These are phyloP conservation scores for Lycium ferocissimum DNA, from an alignment of 257 asterid species.

Conservation along the genomic window DNA sequence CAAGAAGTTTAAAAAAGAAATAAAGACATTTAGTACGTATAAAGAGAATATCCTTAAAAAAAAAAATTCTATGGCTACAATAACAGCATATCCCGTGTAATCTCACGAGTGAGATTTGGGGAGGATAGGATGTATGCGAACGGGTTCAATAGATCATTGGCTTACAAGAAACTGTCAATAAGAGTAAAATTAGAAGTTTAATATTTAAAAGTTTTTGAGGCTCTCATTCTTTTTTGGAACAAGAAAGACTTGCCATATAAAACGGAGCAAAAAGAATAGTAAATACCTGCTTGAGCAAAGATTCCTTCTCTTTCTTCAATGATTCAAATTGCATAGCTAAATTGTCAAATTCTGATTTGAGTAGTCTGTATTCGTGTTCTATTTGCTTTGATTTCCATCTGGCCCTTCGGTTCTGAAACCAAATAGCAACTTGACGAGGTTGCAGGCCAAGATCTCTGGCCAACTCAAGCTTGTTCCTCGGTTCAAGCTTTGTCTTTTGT, in stretches of 20 bases:
- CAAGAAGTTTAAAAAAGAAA: no score
- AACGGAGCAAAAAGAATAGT: not conserved
- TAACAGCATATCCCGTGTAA: no score
- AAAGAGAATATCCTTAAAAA: no score
- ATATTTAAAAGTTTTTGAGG: no score
- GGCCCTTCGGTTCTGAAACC: conserved; percentile 83
- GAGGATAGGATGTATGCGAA: no score
- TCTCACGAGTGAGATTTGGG: no score
- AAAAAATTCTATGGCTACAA: no score
- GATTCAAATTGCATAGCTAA: conserved; percentile 46
- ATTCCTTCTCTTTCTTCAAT: conserved; percentile 52
- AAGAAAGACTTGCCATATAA: not conserved
- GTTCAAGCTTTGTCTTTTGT: conserved; percentile 55
- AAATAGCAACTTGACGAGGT: conserved; percentile 71
- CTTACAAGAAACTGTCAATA: no score
- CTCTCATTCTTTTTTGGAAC: no score
- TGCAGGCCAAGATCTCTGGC: conserved; percentile 66
- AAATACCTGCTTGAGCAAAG: conserved; percentile 54
- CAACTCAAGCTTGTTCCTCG: conserved; percentile 54
- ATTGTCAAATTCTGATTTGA: conserved; percentile 45
- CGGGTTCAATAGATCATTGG: no score
- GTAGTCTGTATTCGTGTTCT: conserved; percentile 46
- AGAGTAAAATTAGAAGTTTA: no score
- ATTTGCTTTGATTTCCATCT: conserved; percentile 72
- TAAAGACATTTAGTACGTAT: no score